phyloP scores from a whole-genome alignment of 2,329 filamentous ascomycete genomes.

The Periconia digitata region DNA sequence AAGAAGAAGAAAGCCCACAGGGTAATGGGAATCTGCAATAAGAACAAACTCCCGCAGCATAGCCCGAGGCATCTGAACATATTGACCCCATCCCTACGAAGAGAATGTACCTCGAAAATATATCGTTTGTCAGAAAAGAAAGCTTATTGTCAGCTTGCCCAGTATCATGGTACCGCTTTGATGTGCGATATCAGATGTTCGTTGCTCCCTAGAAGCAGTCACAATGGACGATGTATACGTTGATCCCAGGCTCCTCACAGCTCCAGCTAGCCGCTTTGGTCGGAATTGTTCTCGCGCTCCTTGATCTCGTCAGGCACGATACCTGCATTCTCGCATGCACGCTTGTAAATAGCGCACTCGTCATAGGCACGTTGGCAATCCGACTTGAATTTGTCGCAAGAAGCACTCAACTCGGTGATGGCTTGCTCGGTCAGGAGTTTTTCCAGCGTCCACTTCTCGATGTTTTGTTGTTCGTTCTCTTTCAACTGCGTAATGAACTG shows the following conservation, averaged over 20 bases:
- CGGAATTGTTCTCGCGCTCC: constrained; percentile 41
- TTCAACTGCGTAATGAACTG: constrained; percentile 93
- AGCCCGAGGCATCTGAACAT: background rate
- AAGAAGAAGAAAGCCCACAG: background rate
- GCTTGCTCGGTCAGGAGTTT: constrained; percentile 89
- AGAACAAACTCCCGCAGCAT: background rate
- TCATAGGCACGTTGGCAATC: constrained; percentile 78
- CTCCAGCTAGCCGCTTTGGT: constrained; percentile 39
- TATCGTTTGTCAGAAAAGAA: constrained; percentile 9
- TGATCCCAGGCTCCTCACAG: background rate
- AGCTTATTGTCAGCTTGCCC: constrained; percentile 6
- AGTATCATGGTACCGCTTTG: background rate
- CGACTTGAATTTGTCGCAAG: constrained; percentile 82
- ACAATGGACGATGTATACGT: background rate
- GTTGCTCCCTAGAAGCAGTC: background rate
- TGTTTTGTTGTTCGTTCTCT: constrained; percentile 90
- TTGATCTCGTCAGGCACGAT: constrained; percentile 45
- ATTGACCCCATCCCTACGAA: background rate
- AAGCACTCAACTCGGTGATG: constrained; percentile 81
- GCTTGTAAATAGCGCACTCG: constrained; percentile 78
- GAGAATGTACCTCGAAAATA: constrained; percentile 1
- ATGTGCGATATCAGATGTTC: background rate
- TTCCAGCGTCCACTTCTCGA: constrained; percentile 90
- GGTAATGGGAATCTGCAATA: background rate
- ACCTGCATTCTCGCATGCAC: constrained; percentile 43